A percentile compares a stretch with the other conserved stretches of the same genome.
Evolutionary conservation across 768 basidiomycete species (phyloP).

Genomic region (Cyathus striatus): DNA sequence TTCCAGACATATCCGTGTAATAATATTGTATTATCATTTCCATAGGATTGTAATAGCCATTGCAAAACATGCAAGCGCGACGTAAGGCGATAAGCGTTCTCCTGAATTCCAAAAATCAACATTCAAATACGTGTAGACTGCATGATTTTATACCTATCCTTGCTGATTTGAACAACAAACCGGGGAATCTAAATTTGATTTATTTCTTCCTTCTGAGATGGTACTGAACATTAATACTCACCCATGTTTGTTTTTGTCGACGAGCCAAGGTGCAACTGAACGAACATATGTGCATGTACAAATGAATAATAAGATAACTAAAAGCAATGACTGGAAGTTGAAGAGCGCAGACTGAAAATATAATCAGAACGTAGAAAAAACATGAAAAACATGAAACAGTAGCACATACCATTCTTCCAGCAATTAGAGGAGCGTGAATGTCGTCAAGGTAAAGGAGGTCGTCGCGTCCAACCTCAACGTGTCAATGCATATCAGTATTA

Average conservation of each 20-base stretch:
- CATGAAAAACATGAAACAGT: neutral
- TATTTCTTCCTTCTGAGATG: too few relatives aligned
- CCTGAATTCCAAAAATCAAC: constrained; percentile 39
- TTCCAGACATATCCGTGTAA: constrained; percentile 10
- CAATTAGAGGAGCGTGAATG: neutral
- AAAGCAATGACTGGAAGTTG: constrained; percentile 94
- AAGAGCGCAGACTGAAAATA: constrained; percentile 75
- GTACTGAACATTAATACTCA: too few relatives aligned
- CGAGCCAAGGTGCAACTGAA: constrained; percentile 80
- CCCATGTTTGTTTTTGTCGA: constrained; percentile 96
- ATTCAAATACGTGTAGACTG: neutral
- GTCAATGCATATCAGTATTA: too few relatives aligned
- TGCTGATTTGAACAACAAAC: constrained; percentile 92
- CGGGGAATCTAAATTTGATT: constrained; percentile 68
- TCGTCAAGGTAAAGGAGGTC: neutral
- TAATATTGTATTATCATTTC: constrained; percentile 26
- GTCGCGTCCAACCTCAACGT: too few relatives aligned
- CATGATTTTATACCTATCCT: constrained; percentile 65
- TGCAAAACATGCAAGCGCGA: constrained; percentile 84
- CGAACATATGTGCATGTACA: constrained; percentile 98
- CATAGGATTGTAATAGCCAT: constrained; percentile 79
- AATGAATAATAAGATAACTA: constrained; percentile 88
- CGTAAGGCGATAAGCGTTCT: constrained; percentile 94
- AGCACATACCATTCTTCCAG: neutral
- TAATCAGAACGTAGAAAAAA: neutral